Evolutionary conservation across 352 stramenopile genomes (phyloP).

Genomic region (Thalassiosira mediterranea): DNA sequence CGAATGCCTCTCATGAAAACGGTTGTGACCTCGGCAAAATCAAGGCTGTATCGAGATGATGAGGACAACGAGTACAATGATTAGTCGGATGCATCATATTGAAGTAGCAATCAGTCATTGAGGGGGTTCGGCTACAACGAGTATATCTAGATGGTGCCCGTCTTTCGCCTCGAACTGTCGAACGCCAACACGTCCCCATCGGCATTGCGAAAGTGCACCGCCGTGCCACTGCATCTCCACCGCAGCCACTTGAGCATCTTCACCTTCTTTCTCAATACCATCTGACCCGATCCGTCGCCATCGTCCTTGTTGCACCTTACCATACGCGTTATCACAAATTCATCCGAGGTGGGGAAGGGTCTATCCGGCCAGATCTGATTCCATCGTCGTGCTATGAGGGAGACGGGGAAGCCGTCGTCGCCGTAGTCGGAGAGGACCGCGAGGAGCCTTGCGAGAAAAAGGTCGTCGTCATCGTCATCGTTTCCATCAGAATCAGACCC

Average conservation of each 20-base stretch:
- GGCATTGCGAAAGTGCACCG: conserved; percentile 36
- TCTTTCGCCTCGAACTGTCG: conserved; percentile 18
- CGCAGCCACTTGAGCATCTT: conserved; percentile 54
- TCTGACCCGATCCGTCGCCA: conserved; percentile 4
- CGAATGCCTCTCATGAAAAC: too few species aligned
- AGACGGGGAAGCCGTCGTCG: conserved; percentile 71
- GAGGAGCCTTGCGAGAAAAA: conserved; percentile 72
- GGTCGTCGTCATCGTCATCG: conserved; percentile 34
- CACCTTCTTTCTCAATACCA: conserved; percentile 44
- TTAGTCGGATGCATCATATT: too few species aligned
- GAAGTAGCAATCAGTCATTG: too few species aligned
- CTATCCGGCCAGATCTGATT: conserved; percentile 80
- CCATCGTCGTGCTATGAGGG: conserved; percentile 73
- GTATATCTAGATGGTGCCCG: too few species aligned
- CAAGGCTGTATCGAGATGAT: too few species aligned
- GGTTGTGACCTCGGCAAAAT: too few species aligned
- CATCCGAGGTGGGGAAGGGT: conserved; percentile 58
- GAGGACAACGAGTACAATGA: too few species aligned
- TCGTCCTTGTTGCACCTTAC: conserved; percentile 19
- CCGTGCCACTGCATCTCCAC: conserved; percentile 50
- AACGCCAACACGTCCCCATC: conserved; percentile 48
- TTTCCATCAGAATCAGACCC: conserved; percentile 7
- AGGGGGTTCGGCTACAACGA: too few species aligned
- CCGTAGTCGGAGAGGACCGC: conserved; percentile 81
- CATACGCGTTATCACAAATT: conserved; percentile 41